Conservation (phyloP, 257 asterid species). For the Solanum arcanum region DNA sequence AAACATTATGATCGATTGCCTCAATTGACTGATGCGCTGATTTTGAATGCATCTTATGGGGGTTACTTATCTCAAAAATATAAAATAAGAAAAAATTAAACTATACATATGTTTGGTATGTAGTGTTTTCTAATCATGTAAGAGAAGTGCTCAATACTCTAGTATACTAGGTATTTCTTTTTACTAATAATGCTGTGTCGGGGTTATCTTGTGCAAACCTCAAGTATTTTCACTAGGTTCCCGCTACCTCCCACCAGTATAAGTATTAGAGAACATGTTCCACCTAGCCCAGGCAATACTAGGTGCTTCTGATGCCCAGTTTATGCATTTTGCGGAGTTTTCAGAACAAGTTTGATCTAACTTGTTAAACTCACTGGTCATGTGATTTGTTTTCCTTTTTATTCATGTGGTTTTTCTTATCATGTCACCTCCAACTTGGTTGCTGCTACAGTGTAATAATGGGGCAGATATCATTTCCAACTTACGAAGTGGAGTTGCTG, state of each 20-base stretch:
- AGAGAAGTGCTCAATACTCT: background rate
- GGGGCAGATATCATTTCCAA: constrained; percentile 47
- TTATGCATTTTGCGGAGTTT: background rate
- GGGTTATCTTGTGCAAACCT: background rate
- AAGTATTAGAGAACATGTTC: background rate
- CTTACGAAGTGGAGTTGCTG: constrained; percentile 83
- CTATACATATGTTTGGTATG: background rate
- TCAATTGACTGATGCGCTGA: background rate
- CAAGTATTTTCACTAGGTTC: background rate
- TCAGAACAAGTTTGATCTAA: background rate
- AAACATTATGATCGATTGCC: background rate
- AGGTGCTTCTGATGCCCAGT: background rate
- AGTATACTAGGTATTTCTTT: background rate
- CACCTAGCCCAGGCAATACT: background rate
- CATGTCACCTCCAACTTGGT: background rate
- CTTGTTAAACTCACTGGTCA: background rate
- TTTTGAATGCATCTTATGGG: background rate
- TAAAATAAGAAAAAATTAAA: background rate
- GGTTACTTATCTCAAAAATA: background rate
- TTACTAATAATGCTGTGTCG: background rate
- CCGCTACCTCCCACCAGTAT: background rate
- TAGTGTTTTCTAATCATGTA: background rate
- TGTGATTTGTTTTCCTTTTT: background rate
- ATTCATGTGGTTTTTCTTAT: background rate
- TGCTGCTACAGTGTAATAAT: constrained; percentile 46